Conservation (phyloP, 2,329 filamentous ascomycete species). For the Alternaria tenuissima region DNA sequence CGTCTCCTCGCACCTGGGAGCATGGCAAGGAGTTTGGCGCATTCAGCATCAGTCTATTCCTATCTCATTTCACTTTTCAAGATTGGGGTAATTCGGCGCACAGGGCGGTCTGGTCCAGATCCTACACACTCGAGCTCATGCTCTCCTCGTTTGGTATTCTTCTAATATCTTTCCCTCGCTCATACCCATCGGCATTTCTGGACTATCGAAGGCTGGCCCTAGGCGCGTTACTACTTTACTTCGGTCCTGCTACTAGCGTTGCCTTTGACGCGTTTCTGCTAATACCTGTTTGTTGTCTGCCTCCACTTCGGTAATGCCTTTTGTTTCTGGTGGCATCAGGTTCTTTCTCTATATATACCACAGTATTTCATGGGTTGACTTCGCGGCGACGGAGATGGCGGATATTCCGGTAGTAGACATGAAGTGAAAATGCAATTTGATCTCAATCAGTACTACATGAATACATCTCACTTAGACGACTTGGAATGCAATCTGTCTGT, state of each 20-base stretch:
- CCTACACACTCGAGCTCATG: constrained; percentile 46
- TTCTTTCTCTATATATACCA: constrained; percentile 50
- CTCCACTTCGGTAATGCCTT: constrained; percentile 22
- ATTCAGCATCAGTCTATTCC: constrained; percentile 23
- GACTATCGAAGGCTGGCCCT: constrained; percentile 51
- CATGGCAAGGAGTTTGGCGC: constrained; percentile 47
- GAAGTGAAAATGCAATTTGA: constrained; percentile 24
- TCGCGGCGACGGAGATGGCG: constrained; percentile 28
- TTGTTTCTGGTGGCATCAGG: constrained; percentile 26
- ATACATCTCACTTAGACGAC: constrained; percentile 13
- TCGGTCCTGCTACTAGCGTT: constrained; percentile 33
- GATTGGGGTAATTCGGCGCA: constrained; percentile 46
- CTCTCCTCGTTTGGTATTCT: constrained; percentile 42
- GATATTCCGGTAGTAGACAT: constrained; percentile 30
- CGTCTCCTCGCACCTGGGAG: constrained; percentile 43
- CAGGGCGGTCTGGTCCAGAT: constrained; percentile 45
- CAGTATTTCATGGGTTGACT: constrained; percentile 40
- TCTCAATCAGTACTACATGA: constrained; percentile 38
- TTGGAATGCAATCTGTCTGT: not conserved
- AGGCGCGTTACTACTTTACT: constrained; percentile 39
- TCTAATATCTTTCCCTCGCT: constrained; percentile 49
- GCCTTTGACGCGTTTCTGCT: constrained; percentile 31
- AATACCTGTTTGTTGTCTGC: constrained; percentile 37
- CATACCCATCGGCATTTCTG: constrained; percentile 49
- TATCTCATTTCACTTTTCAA: constrained; percentile 25